Evolutionary conservation across 139 green algal species (phyloP).

Genomic region (Chlamydomonas applanata): DNA sequence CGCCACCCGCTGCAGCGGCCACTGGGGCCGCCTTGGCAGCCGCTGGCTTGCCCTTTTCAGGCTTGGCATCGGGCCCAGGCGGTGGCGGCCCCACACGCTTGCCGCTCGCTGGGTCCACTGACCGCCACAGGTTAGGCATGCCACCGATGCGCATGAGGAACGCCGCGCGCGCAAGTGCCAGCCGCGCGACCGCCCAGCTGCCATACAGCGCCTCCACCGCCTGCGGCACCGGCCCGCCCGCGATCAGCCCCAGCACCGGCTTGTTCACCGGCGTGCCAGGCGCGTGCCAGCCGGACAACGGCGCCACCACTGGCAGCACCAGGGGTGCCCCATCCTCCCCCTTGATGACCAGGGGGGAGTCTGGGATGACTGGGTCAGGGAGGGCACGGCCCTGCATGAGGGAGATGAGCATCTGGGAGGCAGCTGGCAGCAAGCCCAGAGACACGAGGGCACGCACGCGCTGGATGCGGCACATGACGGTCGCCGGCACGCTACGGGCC

Average conservation of each 20-base stretch:
- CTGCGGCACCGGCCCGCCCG: constrained; percentile 15
- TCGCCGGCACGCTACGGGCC: constrained; percentile 28
- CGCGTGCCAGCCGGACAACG: constrained; percentile 7
- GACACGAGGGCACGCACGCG: constrained; percentile 35
- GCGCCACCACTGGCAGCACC: constrained; percentile 6
- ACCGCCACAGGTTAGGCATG: constrained; percentile 38
- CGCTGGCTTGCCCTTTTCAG: neutral
- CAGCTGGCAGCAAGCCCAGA: constrained; percentile 47
- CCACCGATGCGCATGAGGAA: constrained; percentile 22
- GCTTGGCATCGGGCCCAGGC: neutral
- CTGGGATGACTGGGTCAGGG: constrained; percentile 30
- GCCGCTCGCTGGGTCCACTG: neutral
- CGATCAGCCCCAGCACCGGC: constrained; percentile 4
- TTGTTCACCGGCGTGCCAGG: constrained; percentile 33
- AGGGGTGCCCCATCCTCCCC: constrained; percentile 21
- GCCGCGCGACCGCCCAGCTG: constrained; percentile 36
- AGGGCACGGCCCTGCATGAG: constrained; percentile 37
- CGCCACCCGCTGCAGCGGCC: neutral
- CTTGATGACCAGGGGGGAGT: constrained; percentile 35
- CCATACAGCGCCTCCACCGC: constrained; percentile 42
- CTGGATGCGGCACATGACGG: constrained; percentile 30
- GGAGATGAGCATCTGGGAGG: constrained; percentile 21
- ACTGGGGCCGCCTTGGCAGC: neutral
- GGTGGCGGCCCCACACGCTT: neutral
- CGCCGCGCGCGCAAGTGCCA: constrained; percentile 21